phyloP scores from a whole-genome alignment of 305 asterid species.

The Lippia alba region DNA sequence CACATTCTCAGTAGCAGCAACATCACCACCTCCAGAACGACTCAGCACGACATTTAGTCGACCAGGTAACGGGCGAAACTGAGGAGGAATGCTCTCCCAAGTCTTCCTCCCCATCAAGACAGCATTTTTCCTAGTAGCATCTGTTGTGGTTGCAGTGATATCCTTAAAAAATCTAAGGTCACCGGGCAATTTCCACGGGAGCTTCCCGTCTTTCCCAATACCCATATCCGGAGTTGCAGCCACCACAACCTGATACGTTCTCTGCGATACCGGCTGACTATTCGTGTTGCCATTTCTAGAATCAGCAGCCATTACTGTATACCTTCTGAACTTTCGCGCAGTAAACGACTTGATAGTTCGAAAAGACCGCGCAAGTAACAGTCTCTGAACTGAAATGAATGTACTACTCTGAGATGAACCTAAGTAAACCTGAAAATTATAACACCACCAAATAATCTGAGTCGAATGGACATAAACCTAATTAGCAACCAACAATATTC shows the following conservation, averaged over 20 bases:
- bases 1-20: conserved; percentile 67
- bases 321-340: conserved; percentile 35
- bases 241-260: conserved; percentile 89
- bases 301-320: conserved; percentile 47
- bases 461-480: conserved; percentile 13
- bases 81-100: conserved; percentile 93
- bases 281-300: conserved; percentile 37
- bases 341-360: conserved; percentile 26
- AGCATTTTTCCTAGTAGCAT: conserved; percentile 78
- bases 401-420: conserved; percentile 30
- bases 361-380: conserved; percentile 29
- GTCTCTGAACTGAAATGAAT: conserved; percentile 32
- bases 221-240: conserved; percentile 92
- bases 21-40: conserved; percentile 65
- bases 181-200: conserved; percentile 91
- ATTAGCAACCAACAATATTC: conserved; percentile 9
- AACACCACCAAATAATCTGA: conserved; percentile 8
- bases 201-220: conserved; percentile 84
- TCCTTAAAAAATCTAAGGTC: conserved; percentile 91
- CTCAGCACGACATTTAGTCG: conserved; percentile 93
- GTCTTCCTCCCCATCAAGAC: conserved; percentile 97
- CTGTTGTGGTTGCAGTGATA: conserved; percentile 66
- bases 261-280: conserved; percentile 44
- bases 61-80: conserved; percentile 82
- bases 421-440: conserved; percentile 50